Evolutionary conservation across 176 grass and related monocot genomes (phyloP).

Genomic region (Carex myosuroides): DNA sequence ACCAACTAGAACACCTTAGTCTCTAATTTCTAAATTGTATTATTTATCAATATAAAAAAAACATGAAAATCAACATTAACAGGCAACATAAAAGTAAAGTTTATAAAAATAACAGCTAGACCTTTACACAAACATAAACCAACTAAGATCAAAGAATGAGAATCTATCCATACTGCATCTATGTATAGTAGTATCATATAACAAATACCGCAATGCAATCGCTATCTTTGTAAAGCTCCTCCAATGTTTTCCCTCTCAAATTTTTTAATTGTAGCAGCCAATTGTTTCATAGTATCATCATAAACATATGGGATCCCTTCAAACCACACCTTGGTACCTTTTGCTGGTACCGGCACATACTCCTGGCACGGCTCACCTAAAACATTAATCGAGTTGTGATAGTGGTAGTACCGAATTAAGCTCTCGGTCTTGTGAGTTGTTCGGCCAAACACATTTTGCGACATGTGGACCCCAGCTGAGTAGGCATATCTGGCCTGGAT

Average conservation of each 20-base stretch:
- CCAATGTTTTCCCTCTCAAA: slow-evolving; percentile 61
- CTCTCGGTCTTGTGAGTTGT: slow-evolving; percentile 64
- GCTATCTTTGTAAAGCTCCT: slow-evolving; percentile 28
- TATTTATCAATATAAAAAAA: slow-evolving; percentile 1
- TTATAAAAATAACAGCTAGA: slow-evolving; percentile 23
- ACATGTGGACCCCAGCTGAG: slow-evolving; percentile 80
- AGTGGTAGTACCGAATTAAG: slow-evolving; percentile 88
- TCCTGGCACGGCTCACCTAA: slow-evolving; percentile 67
- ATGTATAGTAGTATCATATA: slow-evolving; percentile 24
- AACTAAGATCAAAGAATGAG: slow-evolving; percentile 13
- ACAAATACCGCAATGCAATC: neutral
- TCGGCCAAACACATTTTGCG: slow-evolving; percentile 52
- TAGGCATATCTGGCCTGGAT: slow-evolving; percentile 63
- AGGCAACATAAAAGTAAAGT: neutral
- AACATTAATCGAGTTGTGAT: slow-evolving; percentile 77
- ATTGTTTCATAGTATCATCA: slow-evolving; percentile 53
- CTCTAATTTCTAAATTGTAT: neutral
- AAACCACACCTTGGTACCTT: slow-evolving; percentile 39
- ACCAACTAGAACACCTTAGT: neutral
- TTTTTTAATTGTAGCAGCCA: slow-evolving; percentile 29
- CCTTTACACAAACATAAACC: slow-evolving; percentile 40
- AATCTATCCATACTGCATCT: slow-evolving; percentile 30
- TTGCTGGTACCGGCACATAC: slow-evolving; percentile 29
- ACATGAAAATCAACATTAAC: neutral
- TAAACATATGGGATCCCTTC: slow-evolving; percentile 60